phyloP scores from a whole-genome alignment of 2,329 filamentous ascomycete genomes.

The Penicillium brasilianum region DNA sequence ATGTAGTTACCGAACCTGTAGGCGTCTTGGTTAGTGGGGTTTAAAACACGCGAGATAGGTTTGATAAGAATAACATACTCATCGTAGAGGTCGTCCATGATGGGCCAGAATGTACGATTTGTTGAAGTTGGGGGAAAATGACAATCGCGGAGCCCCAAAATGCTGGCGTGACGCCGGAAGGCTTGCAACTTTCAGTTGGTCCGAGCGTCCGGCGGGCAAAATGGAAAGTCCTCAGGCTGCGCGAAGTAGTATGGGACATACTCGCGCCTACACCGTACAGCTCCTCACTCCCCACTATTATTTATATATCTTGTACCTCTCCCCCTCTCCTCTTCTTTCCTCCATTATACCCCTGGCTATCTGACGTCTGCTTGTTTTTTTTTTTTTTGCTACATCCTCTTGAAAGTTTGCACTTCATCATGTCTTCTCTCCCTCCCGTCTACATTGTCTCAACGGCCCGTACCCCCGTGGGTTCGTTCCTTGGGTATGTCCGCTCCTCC shows the following conservation, averaged over 20 bases:
- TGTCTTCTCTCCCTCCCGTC: constrained; percentile 82
- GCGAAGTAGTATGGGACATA: constrained; percentile 13
- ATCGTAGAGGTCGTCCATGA: constrained; percentile 96
- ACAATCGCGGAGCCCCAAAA: constrained; percentile 20
- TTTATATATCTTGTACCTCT: constrained; percentile 18
- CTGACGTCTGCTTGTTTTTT: background rate
- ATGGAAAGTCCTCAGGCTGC: background rate
- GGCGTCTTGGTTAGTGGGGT: constrained; percentile 21
- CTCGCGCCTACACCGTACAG: constrained; percentile 37
- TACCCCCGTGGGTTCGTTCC: constrained; percentile 92
- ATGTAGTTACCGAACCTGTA: constrained; percentile 96
- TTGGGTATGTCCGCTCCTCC: constrained; percentile 68
- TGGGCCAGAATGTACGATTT: constrained; percentile 29
- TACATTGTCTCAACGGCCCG: constrained; percentile 94
- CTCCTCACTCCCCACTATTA: constrained; percentile 31
- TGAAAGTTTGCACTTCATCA: constrained; percentile 55
- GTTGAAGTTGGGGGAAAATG: background rate
- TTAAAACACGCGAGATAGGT: constrained; percentile 12
- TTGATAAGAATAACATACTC: constrained; percentile 64
- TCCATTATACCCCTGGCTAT: constrained; percentile 3
- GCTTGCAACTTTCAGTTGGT: constrained; percentile 32
- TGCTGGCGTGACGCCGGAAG: constrained; percentile 29
- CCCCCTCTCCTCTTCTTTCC: constrained; percentile 5
- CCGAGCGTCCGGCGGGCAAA: constrained; percentile 23
- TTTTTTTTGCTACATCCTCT: constrained; percentile 2